Percentiles rank a stretch among this genome's conserved stretches.
Evolutionary conservation across 2,329 filamentous ascomycete genomes (phyloP).

Genomic region (Penicillium concentricum): DNA sequence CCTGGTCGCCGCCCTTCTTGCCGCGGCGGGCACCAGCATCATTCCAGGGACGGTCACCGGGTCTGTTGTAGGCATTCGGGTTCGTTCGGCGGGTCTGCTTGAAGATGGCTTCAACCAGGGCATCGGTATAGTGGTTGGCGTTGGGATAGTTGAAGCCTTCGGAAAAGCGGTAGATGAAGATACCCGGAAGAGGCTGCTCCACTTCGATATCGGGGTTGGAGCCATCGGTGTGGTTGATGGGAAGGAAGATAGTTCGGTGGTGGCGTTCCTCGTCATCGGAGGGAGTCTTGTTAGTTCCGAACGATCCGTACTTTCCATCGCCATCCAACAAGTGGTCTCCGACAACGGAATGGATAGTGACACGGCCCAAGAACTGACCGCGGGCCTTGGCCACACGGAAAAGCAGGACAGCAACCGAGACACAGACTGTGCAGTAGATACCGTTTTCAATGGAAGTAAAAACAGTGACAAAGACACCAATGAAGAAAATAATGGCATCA

Average conservation of each 20-base stretch:
- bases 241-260: constrained; percentile 78
- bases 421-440: constrained; percentile 79
- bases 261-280: constrained; percentile 48
- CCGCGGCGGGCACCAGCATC: constrained; percentile 73
- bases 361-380: constrained; percentile 78
- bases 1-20: constrained; percentile 48
- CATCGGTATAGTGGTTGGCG: constrained; percentile 81
- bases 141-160: constrained; percentile 98
- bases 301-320: constrained; percentile 61
- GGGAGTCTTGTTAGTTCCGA: constrained; percentile 34
- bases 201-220: constrained; percentile 81
- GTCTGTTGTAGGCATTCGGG: constrained; percentile 60
- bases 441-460: constrained; percentile 89
- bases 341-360: constrained; percentile 80
- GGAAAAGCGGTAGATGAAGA: constrained; percentile 93
- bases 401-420: constrained; percentile 75
- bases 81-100: constrained; percentile 74
- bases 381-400: constrained; percentile 80
- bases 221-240: constrained; percentile 82
- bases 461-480: constrained; percentile 84
- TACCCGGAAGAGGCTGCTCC: constrained; percentile 80
- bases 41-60: constrained; percentile 89
- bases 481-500: constrained; percentile 89
- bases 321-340: constrained; percentile 70
- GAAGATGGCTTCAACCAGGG: constrained; percentile 68